Percentiles rank a stretch among this genome's conserved stretches.
These are phyloP conservation scores for Chloromonas sp. DNA, from an alignment of 163 green algal genomes.

Conservation along the genomic window DNA sequence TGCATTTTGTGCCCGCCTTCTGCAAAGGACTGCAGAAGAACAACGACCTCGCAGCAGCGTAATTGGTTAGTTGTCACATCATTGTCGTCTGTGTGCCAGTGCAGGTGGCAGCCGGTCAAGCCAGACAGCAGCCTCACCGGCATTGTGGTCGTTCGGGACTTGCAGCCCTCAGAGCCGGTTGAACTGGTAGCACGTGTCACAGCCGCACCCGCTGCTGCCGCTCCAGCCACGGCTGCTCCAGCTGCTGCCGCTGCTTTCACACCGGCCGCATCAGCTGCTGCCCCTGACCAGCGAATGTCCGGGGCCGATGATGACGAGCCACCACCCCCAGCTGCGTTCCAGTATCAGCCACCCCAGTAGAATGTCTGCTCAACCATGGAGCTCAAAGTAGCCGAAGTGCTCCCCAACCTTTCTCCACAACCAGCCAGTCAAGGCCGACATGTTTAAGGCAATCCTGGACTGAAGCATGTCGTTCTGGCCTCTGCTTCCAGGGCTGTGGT, in stretches of 20 bases:
- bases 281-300: background rate
- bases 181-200: conserved; percentile 37
- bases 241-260: conserved; percentile 1
- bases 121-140: conserved; percentile 15
- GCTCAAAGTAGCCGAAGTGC: no score
- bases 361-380: no score
- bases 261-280: background rate
- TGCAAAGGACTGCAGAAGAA: background rate
- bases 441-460: no score
- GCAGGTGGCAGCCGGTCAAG: conserved; percentile 21
- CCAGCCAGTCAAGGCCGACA: no score
- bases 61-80: background rate
- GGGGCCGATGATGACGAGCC: background rate
- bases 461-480: no score
- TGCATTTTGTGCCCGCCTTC: no score
- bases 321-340: background rate
- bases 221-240: conserved; percentile 10
- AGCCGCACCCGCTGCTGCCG: conserved; percentile 13
- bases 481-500: no score
- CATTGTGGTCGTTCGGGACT: conserved; percentile 44
- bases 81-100: background rate
- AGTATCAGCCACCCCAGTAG: background rate
- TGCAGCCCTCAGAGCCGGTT: conserved; percentile 31
- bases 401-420: no score
- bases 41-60: background rate